A percentile compares a stretch with the other conserved stretches of the same genome.
Evolutionary conservation across 768 basidiomycete genomes (phyloP).

Genomic region (Boletus insuetus): DNA sequence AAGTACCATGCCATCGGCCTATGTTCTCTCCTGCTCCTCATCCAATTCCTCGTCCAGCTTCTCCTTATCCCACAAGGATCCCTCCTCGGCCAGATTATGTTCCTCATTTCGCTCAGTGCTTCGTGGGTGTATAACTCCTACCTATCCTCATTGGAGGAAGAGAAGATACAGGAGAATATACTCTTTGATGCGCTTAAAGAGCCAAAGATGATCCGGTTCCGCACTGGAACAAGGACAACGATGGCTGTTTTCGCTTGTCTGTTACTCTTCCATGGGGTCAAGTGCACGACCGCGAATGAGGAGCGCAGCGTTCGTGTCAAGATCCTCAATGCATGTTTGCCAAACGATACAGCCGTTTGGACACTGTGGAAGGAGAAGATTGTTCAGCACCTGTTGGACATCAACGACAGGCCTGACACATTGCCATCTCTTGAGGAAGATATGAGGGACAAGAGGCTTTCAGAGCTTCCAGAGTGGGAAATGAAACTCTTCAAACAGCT

Average conservation of each 20-base stretch:
- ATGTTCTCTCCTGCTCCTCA: constrained; percentile 26
- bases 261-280: constrained; percentile 15
- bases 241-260: constrained; percentile 24
- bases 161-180: constrained; percentile 18
- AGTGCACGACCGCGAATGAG: background rate
- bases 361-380: constrained; percentile 22
- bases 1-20: constrained; percentile 18
- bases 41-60: constrained; percentile 34
- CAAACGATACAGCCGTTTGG: constrained; percentile 24
- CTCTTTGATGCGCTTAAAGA: constrained; percentile 14
- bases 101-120: constrained; percentile 26
- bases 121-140: constrained; percentile 37
- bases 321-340: constrained; percentile 16
- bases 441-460: background rate
- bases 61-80: constrained; percentile 32
- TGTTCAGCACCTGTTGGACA: constrained; percentile 9
- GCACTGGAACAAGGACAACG: constrained; percentile 17
- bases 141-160: constrained; percentile 34
- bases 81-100: constrained; percentile 37
- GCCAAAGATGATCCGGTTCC: constrained; percentile 8
- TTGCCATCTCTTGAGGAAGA: background rate
- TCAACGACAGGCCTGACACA: background rate
- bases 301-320: background rate
- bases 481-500: constrained; percentile 3
- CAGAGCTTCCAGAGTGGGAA: background rate